phyloP scores from a whole-genome alignment of 306 rosid species.

The Vicia sativa region DNA sequence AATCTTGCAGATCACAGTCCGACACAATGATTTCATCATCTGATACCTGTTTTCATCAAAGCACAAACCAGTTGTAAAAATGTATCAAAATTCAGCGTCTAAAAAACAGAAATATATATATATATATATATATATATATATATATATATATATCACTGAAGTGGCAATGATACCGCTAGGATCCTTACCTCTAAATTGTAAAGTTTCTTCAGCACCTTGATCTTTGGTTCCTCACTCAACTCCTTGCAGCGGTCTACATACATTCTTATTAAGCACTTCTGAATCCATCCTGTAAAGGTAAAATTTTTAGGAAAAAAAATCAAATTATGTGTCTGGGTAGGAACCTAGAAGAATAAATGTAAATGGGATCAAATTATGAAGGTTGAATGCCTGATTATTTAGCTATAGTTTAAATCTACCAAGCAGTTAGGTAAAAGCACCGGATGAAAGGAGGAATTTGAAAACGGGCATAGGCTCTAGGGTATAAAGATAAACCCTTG shows the following conservation, averaged over 20 bases:
- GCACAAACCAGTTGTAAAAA: conserved; percentile 20
- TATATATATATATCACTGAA: background rate
- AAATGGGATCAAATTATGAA: background rate
- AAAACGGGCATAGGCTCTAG: background rate
- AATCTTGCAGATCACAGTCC: conserved; percentile 89
- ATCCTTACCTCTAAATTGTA: conserved; percentile 80
- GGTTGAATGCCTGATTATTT: background rate
- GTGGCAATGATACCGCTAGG: conserved; percentile 14
- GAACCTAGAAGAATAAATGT: conserved; percentile 11
- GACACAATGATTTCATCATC: conserved; percentile 83
- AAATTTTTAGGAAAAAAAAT: conserved; percentile 16
- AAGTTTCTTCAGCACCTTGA: conserved; percentile 78
- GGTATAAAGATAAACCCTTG: conserved; percentile 18
- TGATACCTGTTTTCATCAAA: conserved; percentile 61
- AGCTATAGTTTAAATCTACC: conserved; percentile 7
- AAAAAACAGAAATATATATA: conserved; percentile 15
- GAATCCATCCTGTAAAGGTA: conserved; percentile 70
- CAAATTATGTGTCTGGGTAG: conserved; percentile 10
- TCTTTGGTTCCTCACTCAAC: conserved; percentile 68
- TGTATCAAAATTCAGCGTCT: conserved; percentile 20
- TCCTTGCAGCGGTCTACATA: conserved; percentile 75
- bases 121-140: background rate
- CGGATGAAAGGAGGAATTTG: background rate
- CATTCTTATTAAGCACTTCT: conserved; percentile 77
- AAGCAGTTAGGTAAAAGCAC: background rate